A percentile compares a stretch with the other conserved stretches of the same genome.
Evolutionary conservation across 208 protist genomes (phyloP).

Genomic region (Leishmania turanica): DNA sequence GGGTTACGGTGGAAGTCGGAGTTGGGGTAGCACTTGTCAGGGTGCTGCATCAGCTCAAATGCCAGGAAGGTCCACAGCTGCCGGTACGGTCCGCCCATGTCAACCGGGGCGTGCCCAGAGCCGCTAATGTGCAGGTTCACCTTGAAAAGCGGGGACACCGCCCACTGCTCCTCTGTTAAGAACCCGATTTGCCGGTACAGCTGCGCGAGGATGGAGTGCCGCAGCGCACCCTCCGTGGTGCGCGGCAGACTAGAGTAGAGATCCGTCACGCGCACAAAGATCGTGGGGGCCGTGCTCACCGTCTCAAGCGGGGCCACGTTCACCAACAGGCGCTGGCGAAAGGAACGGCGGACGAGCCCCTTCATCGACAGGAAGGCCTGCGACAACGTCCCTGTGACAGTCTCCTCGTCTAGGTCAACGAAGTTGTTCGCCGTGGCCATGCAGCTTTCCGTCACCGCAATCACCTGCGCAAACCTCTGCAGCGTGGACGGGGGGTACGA

Average conservation of each 20-base stretch:
- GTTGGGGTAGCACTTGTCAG: conserved; percentile 85
- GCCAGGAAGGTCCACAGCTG: conserved; percentile 90
- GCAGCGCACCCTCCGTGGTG: conserved; percentile 72
- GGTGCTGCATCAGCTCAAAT: conserved; percentile 88
- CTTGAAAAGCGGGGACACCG: conserved; percentile 76
- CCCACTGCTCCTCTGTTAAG: conserved; percentile 68
- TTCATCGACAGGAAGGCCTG: conserved; percentile 83
- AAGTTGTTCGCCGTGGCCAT: conserved; percentile 88
- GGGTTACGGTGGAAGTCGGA: conserved; percentile 86
- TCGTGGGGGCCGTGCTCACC: conserved; percentile 37
- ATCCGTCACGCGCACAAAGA: conserved; percentile 78
- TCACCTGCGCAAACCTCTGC: conserved; percentile 60
- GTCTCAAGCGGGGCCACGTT: conserved; percentile 70
- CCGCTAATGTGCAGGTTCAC: conserved; percentile 83
- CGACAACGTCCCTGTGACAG: conserved; percentile 66
- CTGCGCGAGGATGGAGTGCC: conserved; percentile 83
- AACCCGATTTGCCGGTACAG: conserved; percentile 88
- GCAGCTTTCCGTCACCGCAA: conserved; percentile 84
- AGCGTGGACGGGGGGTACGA: conserved; percentile 39
- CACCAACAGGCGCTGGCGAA: conserved; percentile 73
- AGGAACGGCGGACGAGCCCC: conserved; percentile 78
- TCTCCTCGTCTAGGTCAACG: conserved; percentile 82
- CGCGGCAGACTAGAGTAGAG: conserved; percentile 78
- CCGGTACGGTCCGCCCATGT: conserved; percentile 90
- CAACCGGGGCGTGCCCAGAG: conserved; percentile 77